Base-by-base conservation (phyloP, 495 filamentous ascomycete species). In the Aspergillus conjunctus region DNA sequence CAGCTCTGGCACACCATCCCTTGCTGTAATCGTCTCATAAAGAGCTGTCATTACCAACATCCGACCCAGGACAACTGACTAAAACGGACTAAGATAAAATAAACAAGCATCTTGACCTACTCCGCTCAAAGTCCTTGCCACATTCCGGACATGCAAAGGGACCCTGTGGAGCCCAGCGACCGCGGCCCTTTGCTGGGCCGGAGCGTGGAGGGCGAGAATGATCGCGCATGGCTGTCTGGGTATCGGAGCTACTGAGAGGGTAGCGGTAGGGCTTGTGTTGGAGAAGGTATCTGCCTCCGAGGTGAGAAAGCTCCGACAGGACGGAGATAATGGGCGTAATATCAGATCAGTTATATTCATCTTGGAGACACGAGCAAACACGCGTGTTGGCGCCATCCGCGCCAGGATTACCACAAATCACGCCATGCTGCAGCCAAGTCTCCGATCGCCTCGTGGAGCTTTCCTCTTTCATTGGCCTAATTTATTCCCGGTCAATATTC, bases 111-210 rank as follows among this genome's bases (percentile, higher is more conserved):
- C n/a, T n/a, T 39, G 1, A 41, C 53, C 14, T 55, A 55, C 53
- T 55, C 33, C 53, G 53, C 53, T 55, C 53, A 30, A 55, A 55
- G 11, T 6, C 1, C 37, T 55, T 55, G 18, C 26, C 53, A 22
- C 53, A 55, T 45, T 55, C 53, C 37, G 18, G 15, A 21, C 53
- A 55, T 8, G 53, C 18, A 39, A 55, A 55, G 7, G 53, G 53
- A 2, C 53, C 53, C 20, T 55, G 53, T 21, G 39, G 39, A 44
- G 37, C 17, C 37, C 8, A 22, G 3, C 53, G 53, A 21, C 21
- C 53, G 14, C 51, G 5, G 11, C 32, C 6, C 11, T 33, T 22
- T 9, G 11, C 4, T 9, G 51, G 18, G 21, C 32, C 32, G 11
- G 51, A 39, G 32, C 32, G 18, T 17, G 51, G 3, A 21, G 51